Evolutionary conservation across 2,329 filamentous ascomycete genomes (phyloP), one percentile per base, ranked within the genome.

Genomic region (Teratosphaeria viscida): DNA sequence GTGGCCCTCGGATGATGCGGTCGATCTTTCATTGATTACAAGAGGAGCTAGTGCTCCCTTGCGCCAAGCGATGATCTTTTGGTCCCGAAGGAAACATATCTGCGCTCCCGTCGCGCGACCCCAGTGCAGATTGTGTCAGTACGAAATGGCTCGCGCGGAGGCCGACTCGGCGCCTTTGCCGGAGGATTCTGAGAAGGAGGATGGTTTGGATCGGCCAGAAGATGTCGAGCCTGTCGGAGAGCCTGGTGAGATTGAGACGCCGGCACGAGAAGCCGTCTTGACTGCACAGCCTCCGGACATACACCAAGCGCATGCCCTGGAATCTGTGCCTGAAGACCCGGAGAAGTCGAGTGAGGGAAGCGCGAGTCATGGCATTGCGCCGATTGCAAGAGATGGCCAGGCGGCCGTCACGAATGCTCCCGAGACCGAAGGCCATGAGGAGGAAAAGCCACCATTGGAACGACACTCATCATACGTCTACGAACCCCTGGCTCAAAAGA

Each of bases 401-500:
- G 43, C 43, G n/a, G 5, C 43, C n/a, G 43, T 23, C 43, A 49
- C 43, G 43, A 19, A 16, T 19, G 19, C 43, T n/a, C 8, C 19
- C 19, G 43, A 49, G 16, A 23, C 11, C 37, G 29, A 32, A 32
- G 29, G 29, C 29, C 29, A 53, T 32, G 52, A 29, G 12, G 19
- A 4, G 29, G 53, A 54, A 19, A 32, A 37, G 53, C 53, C 53
- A 37, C 53, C 27, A 54, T n/a, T 32, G 14, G 10, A n/a, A 29
- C 53, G 53, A 37, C 53, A 32, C 4, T 11, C 26, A 32, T 54
- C 23, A 19, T 54, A 54, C 53, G 34, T 32, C 16, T 54, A 54
- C 34, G 53, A 54, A 23, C 12, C 14, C 19, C 59, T 66, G 26
- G 63, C 63, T 8, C 59, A 64, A 35, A 66, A 64, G 35, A 52